Percentiles rank a stretch among this genome's conserved stretches.
Evolutionary conservation across 2,329 filamentous ascomycete genomes (phyloP).

Genomic region (Aureobasidium sp.): DNA sequence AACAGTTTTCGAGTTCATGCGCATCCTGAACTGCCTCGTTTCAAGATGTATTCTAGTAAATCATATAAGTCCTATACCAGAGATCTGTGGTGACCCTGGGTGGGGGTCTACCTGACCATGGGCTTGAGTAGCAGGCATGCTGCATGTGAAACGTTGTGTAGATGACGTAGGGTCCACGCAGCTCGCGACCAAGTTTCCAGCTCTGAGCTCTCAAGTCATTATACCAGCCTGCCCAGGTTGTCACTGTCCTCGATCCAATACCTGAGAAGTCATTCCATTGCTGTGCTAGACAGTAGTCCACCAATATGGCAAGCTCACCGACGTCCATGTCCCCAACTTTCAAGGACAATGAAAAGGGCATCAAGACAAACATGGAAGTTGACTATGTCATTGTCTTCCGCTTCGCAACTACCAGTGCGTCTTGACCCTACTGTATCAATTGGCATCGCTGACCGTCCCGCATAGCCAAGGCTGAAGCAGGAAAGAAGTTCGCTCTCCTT

Average conservation of each 20-base stretch:
- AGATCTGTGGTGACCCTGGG: neutral
- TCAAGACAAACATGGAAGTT: slow-evolving; percentile 58
- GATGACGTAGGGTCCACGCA: neutral
- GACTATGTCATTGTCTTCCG: slow-evolving; percentile 84
- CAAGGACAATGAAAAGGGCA: slow-evolving; percentile 29
- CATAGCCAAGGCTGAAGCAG: slow-evolving; percentile 60
- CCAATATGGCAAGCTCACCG: slow-evolving; percentile 16
- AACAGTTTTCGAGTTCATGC: no score
- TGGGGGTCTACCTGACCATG: neutral
- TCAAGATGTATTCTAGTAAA: neutral
- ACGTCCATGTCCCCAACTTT: slow-evolving; percentile 11
- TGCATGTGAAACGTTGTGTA: neutral
- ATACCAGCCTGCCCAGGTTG: neutral
- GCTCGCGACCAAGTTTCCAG: slow-evolving; percentile 5
- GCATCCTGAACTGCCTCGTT: neutral
- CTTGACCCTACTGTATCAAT: neutral
- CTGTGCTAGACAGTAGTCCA: neutral
- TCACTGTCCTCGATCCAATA: neutral
- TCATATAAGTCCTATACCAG: neutral
- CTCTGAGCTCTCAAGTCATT: neutral
- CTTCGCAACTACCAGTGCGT: slow-evolving; percentile 58
- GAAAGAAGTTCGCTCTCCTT: slow-evolving; percentile 69
- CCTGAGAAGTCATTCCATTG: neutral
- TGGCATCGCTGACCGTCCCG: neutral
- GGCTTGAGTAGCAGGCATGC: neutral